Evolutionary conservation across 805 yeast species (phyloP).

Genomic region (Saccharomyces kudriavzevii): DNA sequence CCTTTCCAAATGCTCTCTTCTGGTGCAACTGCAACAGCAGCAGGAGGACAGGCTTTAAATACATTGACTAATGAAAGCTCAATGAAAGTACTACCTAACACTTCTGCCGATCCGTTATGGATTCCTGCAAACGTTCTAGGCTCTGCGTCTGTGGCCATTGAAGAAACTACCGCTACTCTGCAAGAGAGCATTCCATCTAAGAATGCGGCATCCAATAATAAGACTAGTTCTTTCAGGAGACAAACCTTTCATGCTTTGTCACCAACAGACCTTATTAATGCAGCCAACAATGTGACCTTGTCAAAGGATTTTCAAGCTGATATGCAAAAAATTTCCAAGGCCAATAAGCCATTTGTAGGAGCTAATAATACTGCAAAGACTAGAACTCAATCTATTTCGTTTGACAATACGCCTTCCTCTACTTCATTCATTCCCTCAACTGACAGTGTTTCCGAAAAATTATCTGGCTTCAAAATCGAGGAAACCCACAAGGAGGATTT

Average conservation of each 20-base stretch:
- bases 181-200: constrained; percentile 5
- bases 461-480: constrained; percentile 1
- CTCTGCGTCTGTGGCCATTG: constrained; percentile 6
- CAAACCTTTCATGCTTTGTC: constrained; percentile 29
- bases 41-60: background rate
- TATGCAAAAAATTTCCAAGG: background rate
- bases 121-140: constrained; percentile 7
- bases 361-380: constrained; percentile 5
- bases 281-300: constrained; percentile 1
- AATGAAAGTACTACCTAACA: constrained; percentile 1
- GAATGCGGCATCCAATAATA: constrained; percentile 3
- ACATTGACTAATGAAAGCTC: constrained; percentile 10
- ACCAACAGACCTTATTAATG: constrained; percentile 14
- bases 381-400: constrained; percentile 27
- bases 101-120: constrained; percentile 3
- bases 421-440: constrained; percentile 6
- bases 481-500: constrained; percentile 4
- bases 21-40: background rate
- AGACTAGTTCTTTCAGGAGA: constrained; percentile 22
- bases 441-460: constrained; percentile 15
- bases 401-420: constrained; percentile 11
- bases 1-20: background rate
- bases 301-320: background rate
- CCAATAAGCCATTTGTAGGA: background rate
- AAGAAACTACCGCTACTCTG: constrained; percentile 4